Evolutionary conservation across 164 flowering plant genomes (phyloP).

Genomic region (Annona cherimola): DNA sequence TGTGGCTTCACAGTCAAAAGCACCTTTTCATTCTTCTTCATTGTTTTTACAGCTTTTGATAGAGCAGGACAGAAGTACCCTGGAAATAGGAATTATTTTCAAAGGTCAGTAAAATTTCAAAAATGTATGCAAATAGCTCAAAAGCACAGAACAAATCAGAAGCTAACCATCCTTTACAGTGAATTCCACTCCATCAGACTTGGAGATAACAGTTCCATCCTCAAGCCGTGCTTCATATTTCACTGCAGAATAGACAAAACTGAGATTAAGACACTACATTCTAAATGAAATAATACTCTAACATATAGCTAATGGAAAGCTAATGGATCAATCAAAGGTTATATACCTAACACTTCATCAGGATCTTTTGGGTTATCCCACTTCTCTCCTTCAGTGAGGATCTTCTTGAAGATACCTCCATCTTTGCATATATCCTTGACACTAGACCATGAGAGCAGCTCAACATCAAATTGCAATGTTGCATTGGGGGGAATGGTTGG

Average conservation of each 20-base stretch:
- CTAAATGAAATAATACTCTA: not conserved
- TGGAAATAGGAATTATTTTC: conserved; percentile 8
- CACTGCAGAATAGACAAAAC: conserved; percentile 35
- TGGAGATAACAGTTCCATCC: conserved; percentile 69
- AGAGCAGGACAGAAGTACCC: conserved; percentile 88
- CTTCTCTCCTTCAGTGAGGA: conserved; percentile 76
- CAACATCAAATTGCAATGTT: conserved; percentile 86
- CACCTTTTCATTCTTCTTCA: conserved; percentile 94
- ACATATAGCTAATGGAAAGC: conserved; percentile 29
- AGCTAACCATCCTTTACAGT: conserved; percentile 66
- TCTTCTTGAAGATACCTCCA: conserved; percentile 90
- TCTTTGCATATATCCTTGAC: conserved; percentile 96
- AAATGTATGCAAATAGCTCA: not conserved
- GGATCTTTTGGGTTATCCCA: conserved; percentile 96
- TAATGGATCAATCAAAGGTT: conserved; percentile 7
- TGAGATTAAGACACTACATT: not conserved
- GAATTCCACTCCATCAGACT: conserved; percentile 67
- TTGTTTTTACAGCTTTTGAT: conserved; percentile 77
- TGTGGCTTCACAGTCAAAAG: conserved; percentile 80
- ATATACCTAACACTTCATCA: conserved; percentile 87
- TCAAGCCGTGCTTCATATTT: conserved; percentile 79
- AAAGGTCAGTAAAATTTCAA: not conserved
- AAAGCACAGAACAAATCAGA: not conserved
- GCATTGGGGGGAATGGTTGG: conserved; percentile 96
- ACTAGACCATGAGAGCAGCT: conserved; percentile 86